phyloP scores from a whole-genome alignment of 805 yeast genomes.

The Candida sphagnicola region DNA sequence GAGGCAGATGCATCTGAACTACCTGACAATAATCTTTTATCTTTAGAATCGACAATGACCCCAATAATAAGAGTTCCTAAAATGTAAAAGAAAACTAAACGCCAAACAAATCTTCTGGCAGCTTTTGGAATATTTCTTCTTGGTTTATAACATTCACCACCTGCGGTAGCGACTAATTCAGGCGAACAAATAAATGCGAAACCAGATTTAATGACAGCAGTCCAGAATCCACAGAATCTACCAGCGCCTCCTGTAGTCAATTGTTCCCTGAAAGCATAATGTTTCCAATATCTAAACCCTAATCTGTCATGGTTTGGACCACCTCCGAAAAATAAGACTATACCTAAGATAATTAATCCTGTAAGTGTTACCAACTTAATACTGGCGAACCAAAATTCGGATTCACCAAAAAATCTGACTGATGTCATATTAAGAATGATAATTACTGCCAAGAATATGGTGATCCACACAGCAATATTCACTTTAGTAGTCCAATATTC shows the following conservation, averaged over 20 bases:
- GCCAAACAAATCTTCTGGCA: conserved; percentile 52
- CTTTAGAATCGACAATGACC: conserved; percentile 29
- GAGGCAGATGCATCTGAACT: conserved; percentile 52
- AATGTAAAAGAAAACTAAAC: conserved; percentile 40
- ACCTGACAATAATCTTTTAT: conserved; percentile 19
- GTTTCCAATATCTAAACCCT: conserved; percentile 44
- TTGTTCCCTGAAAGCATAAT: conserved; percentile 39
- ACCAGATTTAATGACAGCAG: conserved; percentile 59
- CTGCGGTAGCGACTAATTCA: conserved; percentile 71
- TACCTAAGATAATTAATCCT: conserved; percentile 29
- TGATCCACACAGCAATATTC: conserved; percentile 36
- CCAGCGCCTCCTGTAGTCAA: conserved; percentile 53
- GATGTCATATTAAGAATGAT: conserved; percentile 24
- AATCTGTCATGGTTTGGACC: conserved; percentile 36
- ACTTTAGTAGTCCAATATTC: conserved; percentile 31
- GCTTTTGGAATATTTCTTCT: conserved; percentile 50
- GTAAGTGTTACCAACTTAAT: conserved; percentile 27
- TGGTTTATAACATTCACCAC: conserved; percentile 37
- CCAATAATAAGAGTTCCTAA: conserved; percentile 39
- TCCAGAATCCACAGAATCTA: conserved; percentile 60
- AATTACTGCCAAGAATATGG: conserved; percentile 25
- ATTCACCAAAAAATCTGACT: conserved; percentile 32
- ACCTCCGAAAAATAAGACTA: conserved; percentile 36
- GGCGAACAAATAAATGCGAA: conserved; percentile 64
- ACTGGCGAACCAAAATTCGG: conserved; percentile 33